phyloP scores from a whole-genome alignment of 2,329 filamentous ascomycete genomes.

The Drechmeria coniospora region DNA sequence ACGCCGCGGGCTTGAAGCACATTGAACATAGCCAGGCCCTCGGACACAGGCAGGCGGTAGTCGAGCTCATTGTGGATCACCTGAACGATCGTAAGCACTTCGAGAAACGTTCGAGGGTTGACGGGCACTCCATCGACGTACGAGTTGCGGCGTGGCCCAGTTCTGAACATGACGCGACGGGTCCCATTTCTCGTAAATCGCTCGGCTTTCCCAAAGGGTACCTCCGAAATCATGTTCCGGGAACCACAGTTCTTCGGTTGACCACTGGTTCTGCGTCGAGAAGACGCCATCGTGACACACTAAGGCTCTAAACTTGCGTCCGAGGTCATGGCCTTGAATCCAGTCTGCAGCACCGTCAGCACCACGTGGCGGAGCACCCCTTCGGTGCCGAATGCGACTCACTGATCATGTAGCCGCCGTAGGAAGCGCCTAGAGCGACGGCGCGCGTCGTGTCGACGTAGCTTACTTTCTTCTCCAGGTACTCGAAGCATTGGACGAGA shows the following conservation, averaged over 20 bases:
- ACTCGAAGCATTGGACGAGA: constrained; percentile 62
- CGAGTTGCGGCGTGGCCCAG: constrained; percentile 77
- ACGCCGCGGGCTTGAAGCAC: constrained; percentile 62
- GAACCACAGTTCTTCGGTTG: constrained; percentile 56
- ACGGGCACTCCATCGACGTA: constrained; percentile 26
- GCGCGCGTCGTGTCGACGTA: constrained; percentile 55
- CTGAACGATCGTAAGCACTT: constrained; percentile 8
- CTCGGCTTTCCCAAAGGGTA: constrained; percentile 43
- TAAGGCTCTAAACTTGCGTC: constrained; percentile 72
- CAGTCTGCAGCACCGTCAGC: constrained; percentile 40
- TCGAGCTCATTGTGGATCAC: constrained; percentile 79
- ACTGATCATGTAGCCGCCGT: constrained; percentile 65
- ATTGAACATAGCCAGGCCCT: constrained; percentile 76
- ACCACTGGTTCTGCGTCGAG: constrained; percentile 49
- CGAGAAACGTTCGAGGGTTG: neutral
- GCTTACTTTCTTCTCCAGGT: constrained; percentile 47
- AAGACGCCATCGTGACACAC: constrained; percentile 84
- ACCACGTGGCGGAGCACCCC: neutral
- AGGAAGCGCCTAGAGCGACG: constrained; percentile 61
- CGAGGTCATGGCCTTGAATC: constrained; percentile 77
- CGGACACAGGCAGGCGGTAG: constrained; percentile 72
- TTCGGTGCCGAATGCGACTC: constrained; percentile 9
- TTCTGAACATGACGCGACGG: constrained; percentile 46
- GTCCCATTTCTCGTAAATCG: constrained; percentile 55
- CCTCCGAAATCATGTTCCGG: constrained; percentile 52